Evolutionary conservation across 2,329 filamentous ascomycete species (phyloP).

Genomic region (Eutypella sp.): DNA sequence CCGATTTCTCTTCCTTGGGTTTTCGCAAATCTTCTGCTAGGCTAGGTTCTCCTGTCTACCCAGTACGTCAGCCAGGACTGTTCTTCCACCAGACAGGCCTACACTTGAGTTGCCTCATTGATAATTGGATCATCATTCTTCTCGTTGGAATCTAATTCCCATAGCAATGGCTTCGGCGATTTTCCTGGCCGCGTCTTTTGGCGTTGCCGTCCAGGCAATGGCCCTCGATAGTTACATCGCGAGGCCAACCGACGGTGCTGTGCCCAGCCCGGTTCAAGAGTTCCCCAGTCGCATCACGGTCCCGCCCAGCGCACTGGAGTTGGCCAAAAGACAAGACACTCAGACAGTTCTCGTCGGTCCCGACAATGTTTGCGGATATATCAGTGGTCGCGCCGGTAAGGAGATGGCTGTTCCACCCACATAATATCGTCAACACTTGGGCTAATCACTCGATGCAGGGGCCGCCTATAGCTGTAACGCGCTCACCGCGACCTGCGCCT

Average conservation of each 20-base stretch:
- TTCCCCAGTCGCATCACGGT: slow-evolving; percentile 35
- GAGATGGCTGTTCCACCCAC: neutral
- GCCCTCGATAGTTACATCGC: slow-evolving; percentile 27
- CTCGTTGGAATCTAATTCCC: neutral
- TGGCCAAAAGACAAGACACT: slow-evolving; percentile 27
- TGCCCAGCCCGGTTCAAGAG: slow-evolving; percentile 30
- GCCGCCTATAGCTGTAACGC: slow-evolving; percentile 35
- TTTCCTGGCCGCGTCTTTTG: slow-evolving; percentile 24
- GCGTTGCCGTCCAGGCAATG: slow-evolving; percentile 29
- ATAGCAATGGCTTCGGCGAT: slow-evolving; percentile 21
- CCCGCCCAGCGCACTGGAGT: slow-evolving; percentile 30
- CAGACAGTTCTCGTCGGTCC: slow-evolving; percentile 39
- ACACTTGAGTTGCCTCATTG: neutral
- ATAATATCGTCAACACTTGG: neutral
- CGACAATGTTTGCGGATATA: slow-evolving; percentile 47
- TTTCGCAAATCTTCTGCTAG: neutral
- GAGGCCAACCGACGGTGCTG: slow-evolving; percentile 28
- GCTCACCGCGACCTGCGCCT: slow-evolving; percentile 31
- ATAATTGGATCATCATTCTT: neutral
- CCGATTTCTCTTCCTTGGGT: neutral
- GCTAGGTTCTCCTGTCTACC: neutral
- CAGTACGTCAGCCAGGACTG: too few species aligned
- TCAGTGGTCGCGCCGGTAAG: slow-evolving; percentile 35
- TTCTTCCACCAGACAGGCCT: neutral
- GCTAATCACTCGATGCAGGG: slow-evolving; percentile 19